Base-by-base conservation (phyloP, 176 grass and related monocot species). In the Juncus inflexus region DNA sequence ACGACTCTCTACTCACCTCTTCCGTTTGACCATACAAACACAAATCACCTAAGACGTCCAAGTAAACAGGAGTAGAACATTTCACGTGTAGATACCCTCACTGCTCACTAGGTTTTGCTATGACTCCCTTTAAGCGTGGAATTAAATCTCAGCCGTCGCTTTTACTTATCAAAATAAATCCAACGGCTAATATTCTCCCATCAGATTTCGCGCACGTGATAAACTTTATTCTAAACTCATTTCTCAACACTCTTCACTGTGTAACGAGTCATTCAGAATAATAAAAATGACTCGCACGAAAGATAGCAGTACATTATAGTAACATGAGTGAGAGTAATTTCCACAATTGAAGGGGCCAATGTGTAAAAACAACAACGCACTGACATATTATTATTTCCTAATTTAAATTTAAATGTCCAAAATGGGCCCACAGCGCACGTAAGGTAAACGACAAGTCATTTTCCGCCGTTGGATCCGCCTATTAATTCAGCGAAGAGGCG, bases 401-500 rank as follows among this genome's bases (percentile, higher is more conserved):
- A 14, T 42, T 2, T 47, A 76, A 82, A n/a, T n/a, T n/a, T n/a
- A n/a, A 70, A 79, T 77, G 86, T 74, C 12, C 41, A 28, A 28
- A 37, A 12, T 3, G 60, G 61, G 70, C 0, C 78, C 79, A 40
- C n/a, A 37, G 0, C 79, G 56, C 69, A 83, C 63, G 42, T 14
- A 6, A 7, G 42, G 1, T 10, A 86, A 77, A 63, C 79, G 87
- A 86, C 83, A 86, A 16, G 13, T 4, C 63, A 54, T 16, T 60
- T 63, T 43, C 39, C 64, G 58, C 83, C 79, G 76, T 76, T 80
- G 79, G 86, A 82, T 89, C 68, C 60, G 80, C 55, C 39, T 76
- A 65, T 81, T 66, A 78, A 89, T 77, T 72, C 62, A 57, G 79
- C 77, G 67, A 12, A 15, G 72, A 64, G 10, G 79, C 73, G 83